phyloP scores from a whole-genome alignment of 2,329 filamentous ascomycete species.

The Aureobasidium leucospermi region DNA sequence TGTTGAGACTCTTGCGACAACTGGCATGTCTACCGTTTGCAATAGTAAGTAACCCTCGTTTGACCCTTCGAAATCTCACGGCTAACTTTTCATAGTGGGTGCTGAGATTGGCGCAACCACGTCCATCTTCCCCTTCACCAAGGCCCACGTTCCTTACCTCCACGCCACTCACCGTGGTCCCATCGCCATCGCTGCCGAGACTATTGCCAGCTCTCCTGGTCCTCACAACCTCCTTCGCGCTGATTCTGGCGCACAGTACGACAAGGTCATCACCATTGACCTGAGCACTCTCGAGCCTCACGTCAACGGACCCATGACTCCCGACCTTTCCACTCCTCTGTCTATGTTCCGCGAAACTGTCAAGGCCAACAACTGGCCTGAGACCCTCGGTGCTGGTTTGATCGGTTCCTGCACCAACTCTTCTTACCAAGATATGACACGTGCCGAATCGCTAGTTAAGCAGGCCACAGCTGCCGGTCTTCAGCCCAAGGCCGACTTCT shows the following conservation, averaged over 20 bases:
- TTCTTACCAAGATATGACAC: constrained; percentile 97
- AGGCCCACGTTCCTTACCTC: constrained; percentile 77
- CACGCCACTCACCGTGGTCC: constrained; percentile 69
- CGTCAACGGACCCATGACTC: constrained; percentile 95
- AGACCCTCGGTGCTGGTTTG: constrained; percentile 81
- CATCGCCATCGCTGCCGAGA: constrained; percentile 60
- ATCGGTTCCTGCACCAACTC: constrained; percentile 99
- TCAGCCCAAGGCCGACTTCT: constrained; percentile 84
- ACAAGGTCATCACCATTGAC: constrained; percentile 84
- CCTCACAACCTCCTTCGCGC: constrained; percentile 63
- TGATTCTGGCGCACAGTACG: constrained; percentile 77
- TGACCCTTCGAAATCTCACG: constrained; percentile 60
- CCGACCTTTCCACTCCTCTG: constrained; percentile 86
- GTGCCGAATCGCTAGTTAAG: constrained; percentile 85
- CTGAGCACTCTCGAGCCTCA: constrained; percentile 86
- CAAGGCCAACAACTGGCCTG: constrained; percentile 79
- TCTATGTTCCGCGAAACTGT: constrained; percentile 84
- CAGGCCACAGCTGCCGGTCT: constrained; percentile 85
- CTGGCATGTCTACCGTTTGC: constrained; percentile 84
- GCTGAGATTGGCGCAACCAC: constrained; percentile 90
- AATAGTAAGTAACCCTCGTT: constrained; percentile 56
- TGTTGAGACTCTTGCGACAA: constrained; percentile 80
- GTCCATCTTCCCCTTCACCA: constrained; percentile 87
- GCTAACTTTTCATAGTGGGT: constrained; percentile 61
- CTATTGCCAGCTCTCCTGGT: constrained; percentile 51